Percentiles rank a stretch among this genome's conserved stretches.
Evolutionary conservation across 2,329 filamentous ascomycete species (phyloP).

Genomic region (Sporothrix brunneoviolacea): DNA sequence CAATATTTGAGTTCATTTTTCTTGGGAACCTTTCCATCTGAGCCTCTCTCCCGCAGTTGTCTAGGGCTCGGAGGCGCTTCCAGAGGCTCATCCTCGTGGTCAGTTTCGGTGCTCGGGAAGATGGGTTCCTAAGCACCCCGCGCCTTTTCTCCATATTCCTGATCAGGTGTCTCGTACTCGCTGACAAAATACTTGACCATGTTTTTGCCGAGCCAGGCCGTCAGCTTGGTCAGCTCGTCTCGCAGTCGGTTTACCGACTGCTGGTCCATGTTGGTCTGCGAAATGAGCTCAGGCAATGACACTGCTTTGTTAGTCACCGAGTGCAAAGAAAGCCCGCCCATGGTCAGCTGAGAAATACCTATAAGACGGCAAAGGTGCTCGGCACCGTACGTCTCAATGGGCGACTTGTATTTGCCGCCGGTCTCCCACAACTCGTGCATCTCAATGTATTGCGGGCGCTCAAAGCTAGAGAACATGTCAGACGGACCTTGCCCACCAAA

Average conservation of each 20-base stretch:
- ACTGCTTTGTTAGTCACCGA: conserved; percentile 44
- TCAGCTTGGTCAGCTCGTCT: conserved; percentile 83
- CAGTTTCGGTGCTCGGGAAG: not conserved
- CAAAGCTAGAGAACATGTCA: conserved; percentile 74
- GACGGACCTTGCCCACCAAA: too few relatives aligned
- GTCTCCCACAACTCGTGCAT: conserved; percentile 63
- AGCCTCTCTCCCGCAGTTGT: too few relatives aligned
- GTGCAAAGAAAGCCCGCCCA: not conserved
- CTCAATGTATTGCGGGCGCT: conserved; percentile 80
- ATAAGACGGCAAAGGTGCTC: conserved; percentile 88
- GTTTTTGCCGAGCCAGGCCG: conserved; percentile 74
- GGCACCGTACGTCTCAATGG: conserved; percentile 81
- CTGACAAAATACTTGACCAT: conserved; percentile 69
- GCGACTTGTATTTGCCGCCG: conserved; percentile 51
- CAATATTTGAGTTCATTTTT: too few relatives aligned
- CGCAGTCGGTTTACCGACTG: conserved; percentile 81
- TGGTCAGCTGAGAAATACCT: conserved; percentile 48
- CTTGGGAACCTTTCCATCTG: too few relatives aligned
- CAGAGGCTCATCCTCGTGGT: not conserved
- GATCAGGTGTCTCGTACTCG: conserved; percentile 66
- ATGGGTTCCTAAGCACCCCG: conserved; percentile 28
- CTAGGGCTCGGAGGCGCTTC: not conserved
- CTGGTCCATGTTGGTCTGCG: conserved; percentile 96
- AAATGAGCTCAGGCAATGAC: conserved; percentile 83
- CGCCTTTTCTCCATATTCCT: conserved; percentile 64